A percentile compares a stretch with the other conserved stretches of the same genome.
These are phyloP conservation scores for Mycena maculata DNA, from an alignment of 768 basidiomycete species.

Conservation along the genomic window DNA sequence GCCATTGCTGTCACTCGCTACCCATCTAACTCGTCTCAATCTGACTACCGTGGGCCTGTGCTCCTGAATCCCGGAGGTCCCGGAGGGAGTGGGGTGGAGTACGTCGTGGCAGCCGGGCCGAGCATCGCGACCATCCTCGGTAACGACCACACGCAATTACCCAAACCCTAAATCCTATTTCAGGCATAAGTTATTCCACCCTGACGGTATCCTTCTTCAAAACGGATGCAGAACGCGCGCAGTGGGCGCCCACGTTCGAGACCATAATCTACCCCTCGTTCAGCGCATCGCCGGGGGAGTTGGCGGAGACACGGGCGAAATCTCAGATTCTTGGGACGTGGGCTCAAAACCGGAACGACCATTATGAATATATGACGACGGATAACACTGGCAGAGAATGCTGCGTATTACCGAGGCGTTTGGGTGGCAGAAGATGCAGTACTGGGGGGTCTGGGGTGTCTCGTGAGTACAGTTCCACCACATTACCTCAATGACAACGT, in stretches of 20 bases:
- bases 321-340: constrained; percentile 6
- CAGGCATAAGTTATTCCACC: constrained; percentile 27
- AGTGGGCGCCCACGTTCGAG: not conserved
- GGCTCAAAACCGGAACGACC: constrained; percentile 4
- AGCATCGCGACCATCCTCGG: constrained; percentile 19
- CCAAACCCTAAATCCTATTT: not conserved
- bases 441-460: constrained; percentile 28
- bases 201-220: constrained; percentile 20
- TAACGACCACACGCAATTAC: not conserved
- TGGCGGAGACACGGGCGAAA: constrained; percentile 14
- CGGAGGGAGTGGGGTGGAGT: constrained; percentile 21
- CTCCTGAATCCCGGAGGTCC: constrained; percentile 33
- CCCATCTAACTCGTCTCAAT: constrained; percentile 2
- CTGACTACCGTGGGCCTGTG: constrained; percentile 25
- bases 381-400: constrained; percentile 30
- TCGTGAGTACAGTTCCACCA: not conserved
- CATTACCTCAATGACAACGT: not conserved
- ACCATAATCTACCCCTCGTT: not conserved
- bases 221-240: constrained; percentile 12
- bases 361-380: constrained; percentile 6
- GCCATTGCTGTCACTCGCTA: constrained; percentile 25
- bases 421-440: constrained; percentile 23
- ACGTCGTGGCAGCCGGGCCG: not conserved
- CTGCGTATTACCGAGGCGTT: constrained; percentile 18
- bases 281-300: constrained; percentile 8